A percentile compares a stretch with the other conserved stretches of the same genome.
phyloP scores from a whole-genome alignment of 2,329 filamentous ascomycete species.

The Exophiala calicioides region DNA sequence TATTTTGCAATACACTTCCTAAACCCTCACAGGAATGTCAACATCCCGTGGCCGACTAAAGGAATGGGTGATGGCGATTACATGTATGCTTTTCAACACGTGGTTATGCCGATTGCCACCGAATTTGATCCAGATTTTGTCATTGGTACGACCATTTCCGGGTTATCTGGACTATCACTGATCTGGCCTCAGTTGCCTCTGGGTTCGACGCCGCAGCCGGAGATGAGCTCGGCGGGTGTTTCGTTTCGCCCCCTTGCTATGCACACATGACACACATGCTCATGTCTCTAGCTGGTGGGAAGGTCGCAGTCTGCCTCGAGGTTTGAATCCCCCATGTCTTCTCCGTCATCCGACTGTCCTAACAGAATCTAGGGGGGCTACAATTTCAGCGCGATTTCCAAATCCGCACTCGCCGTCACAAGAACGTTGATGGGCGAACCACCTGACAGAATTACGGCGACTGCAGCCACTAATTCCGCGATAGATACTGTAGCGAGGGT shows the following conservation, averaged over 20 bases:
- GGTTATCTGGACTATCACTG: not conserved
- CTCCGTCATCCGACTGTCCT: not conserved
- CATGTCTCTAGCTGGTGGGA: slow-evolving; percentile 88
- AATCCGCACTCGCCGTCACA: slow-evolving; percentile 87
- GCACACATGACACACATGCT: slow-evolving; percentile 99
- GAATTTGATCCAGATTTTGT: slow-evolving; percentile 95
- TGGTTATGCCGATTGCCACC: slow-evolving; percentile 92
- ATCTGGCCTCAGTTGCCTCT: slow-evolving; percentile 66
- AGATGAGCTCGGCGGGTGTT: slow-evolving; percentile 89
- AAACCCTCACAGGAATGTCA: slow-evolving; percentile 56
- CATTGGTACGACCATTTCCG: slow-evolving; percentile 57
- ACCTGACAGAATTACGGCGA: slow-evolving; percentile 61
- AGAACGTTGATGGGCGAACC: slow-evolving; percentile 94
- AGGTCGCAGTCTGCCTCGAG: slow-evolving; percentile 88
- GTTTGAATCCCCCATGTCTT: slow-evolving; percentile 32
- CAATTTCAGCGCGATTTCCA: slow-evolving; percentile 88
- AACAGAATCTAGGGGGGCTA: slow-evolving; percentile 68
- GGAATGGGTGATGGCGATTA: slow-evolving; percentile 97
- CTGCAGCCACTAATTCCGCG: slow-evolving; percentile 52
- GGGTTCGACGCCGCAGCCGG: slow-evolving; percentile 95
- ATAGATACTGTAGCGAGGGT: slow-evolving; percentile 60
- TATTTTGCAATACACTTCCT: too few species aligned
- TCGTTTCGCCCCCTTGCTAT: slow-evolving; percentile 87
- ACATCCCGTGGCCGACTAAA: slow-evolving; percentile 67
- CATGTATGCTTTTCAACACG: slow-evolving; percentile 88